Base-by-base conservation (phyloP, 2,329 filamentous ascomycete genomes). In the Diaporthe aspalathi region DNA sequence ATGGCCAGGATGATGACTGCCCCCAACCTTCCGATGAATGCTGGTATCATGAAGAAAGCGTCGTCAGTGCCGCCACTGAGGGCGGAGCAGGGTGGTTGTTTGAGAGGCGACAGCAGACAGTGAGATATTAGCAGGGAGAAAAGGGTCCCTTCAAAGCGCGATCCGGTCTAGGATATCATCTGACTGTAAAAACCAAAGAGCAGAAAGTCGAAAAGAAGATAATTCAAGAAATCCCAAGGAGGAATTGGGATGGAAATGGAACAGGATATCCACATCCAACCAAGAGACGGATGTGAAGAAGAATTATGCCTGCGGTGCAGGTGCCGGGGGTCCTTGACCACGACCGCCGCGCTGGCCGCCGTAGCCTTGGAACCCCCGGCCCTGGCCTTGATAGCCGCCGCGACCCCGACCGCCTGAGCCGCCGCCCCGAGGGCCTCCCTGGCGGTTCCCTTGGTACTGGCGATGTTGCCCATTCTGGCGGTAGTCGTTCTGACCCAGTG, bases 391-490 rank as follows among this genome's bases (percentile, higher is more conserved):
- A 65, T 80, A 79, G 47, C 77, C 77, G 50, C 74, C 77, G 60
- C 76, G 76, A 52, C 76, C 76, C 57, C 76, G 77, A 52, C 81
- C 81, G 47, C 80, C 81, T n/a, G 80, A 76, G 50, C 79, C 80
- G 66, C 79, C 78, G 63, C 80, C 81, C 43, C 49, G 14, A 5
- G 52, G 29, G 20, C 53, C 66, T n/a, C 66, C 66, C 40, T 81
- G 79, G 54, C 82, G 72, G 47, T 73, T 80, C 49, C 81, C 79
- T 74, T 83, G 81, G 73, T 81, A 83, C 80, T 80, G 60, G 80
- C 83, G 67, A 81, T 81, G 53, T 81, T 81, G 54, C 76, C 79
- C 79, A 71, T 82, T 83, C 68, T 84, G 80, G 56, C 79, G 81
- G 50, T 75, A 85, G 74, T 84, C 83, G 54, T 79, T 79, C 74